Percentiles rank a stretch among this genome's conserved stretches.
Evolutionary conservation across 2,329 filamentous ascomycete genomes (phyloP).

Genomic region (Kalmusia sp.): DNA sequence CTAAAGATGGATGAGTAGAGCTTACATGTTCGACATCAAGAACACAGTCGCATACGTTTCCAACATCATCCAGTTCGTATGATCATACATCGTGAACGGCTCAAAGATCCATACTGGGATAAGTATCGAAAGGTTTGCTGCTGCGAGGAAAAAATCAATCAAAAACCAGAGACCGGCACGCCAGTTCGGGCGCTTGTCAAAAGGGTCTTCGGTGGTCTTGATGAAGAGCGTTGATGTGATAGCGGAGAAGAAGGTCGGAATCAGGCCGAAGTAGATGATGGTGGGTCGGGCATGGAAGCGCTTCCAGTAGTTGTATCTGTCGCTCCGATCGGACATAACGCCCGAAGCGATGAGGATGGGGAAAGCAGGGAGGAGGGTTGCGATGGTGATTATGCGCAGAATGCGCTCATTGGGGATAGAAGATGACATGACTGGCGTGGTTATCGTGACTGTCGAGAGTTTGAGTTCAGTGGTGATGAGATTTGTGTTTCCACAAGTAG

Average conservation of each 20-base stretch:
- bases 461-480: neutral
- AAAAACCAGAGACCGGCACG: neutral
- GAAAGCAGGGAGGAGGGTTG: neutral
- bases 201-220: neutral
- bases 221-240: neutral
- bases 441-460: neutral
- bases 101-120: neutral
- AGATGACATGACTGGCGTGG: neutral
- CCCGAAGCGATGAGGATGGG: slow-evolving; percentile 5
- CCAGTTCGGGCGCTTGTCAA: neutral
- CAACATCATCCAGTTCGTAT: slow-evolving; percentile 3
- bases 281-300: neutral
- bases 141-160: neutral
- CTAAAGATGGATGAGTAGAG: no score
- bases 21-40: slow-evolving; percentile 4
- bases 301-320: neutral
- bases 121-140: neutral
- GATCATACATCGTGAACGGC: neutral
- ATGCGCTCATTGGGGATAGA: neutral
- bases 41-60: slow-evolving; percentile 4
- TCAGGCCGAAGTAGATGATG: slow-evolving; percentile 1
- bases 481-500: neutral
- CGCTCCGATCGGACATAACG: neutral
- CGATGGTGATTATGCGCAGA: neutral
- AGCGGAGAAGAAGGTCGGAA: slow-evolving; percentile 2